phyloP scores from a whole-genome alignment of 352 stramenopile genomes.

The Pythium volutum region DNA sequence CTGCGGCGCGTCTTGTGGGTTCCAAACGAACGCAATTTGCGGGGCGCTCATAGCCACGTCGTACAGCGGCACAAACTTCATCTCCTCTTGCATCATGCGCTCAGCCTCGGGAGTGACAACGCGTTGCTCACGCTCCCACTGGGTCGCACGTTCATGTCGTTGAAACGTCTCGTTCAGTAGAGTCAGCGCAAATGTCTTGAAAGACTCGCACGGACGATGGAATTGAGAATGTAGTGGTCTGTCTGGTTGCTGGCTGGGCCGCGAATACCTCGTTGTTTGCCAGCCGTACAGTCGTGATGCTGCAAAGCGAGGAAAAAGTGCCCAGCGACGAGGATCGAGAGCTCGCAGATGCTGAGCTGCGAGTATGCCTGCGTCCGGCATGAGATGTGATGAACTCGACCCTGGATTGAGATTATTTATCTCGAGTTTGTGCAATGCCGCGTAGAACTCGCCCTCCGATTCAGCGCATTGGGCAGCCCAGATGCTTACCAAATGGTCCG shows the following conservation, averaged over 20 bases:
- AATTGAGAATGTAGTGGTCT: constrained; percentile 4
- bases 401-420: not conserved
- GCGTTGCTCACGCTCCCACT: constrained; percentile 41
- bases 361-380: not conserved
- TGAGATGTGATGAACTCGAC: not conserved
- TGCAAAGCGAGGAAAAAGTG: constrained; percentile 42
- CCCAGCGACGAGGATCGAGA: constrained; percentile 38
- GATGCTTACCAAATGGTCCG: constrained; percentile 32
- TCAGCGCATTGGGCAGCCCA: constrained; percentile 42
- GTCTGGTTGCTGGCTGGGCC: constrained; percentile 26
- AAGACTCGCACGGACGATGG: constrained; percentile 31
- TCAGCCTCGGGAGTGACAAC: constrained; percentile 43
- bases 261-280: constrained; percentile 40
- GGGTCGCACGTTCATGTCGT: constrained; percentile 34
- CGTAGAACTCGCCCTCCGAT: constrained; percentile 37
- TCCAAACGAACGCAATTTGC: constrained; percentile 50
- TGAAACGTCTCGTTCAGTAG: constrained; percentile 36
- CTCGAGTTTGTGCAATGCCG: constrained; percentile 19
- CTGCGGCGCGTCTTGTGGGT: constrained; percentile 29
- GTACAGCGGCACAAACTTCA: constrained; percentile 34
- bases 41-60: constrained; percentile 43
- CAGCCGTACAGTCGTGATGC: constrained; percentile 46
- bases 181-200: constrained; percentile 35
- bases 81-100: constrained; percentile 44
- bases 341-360: constrained; percentile 35